These are phyloP conservation scores for Globisporangium radiosum DNA, from an alignment of 352 stramenopile genomes.

Conservation along the genomic window DNA sequence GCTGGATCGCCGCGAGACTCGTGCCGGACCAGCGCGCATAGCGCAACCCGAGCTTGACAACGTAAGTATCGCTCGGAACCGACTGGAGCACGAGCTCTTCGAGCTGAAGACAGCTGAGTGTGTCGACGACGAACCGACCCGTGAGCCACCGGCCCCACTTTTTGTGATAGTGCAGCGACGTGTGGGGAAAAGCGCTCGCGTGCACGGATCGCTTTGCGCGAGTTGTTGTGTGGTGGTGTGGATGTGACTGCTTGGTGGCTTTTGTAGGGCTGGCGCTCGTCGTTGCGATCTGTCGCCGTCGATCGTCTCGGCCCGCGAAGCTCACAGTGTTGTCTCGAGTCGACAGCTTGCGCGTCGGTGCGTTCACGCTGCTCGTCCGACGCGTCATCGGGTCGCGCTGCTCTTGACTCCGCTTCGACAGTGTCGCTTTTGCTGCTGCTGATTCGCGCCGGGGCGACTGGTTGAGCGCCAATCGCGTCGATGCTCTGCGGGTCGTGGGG, in stretches of 20 bases:
- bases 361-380: slow-evolving; percentile 1
- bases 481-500: not conserved
- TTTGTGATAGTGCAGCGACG: slow-evolving; percentile 34
- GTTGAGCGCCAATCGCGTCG: too few relatives aligned
- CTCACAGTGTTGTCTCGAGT: not conserved
- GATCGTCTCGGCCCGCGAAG: too few relatives aligned
- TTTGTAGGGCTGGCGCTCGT: not conserved
- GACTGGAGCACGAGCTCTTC: slow-evolving; percentile 54
- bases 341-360: not conserved
- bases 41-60: slow-evolving; percentile 52
- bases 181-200: not conserved
- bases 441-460: not conserved
- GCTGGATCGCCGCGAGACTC: slow-evolving; percentile 41
- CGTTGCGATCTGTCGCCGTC: not conserved
- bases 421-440: not conserved
- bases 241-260: not conserved
- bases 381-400: not conserved
- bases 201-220: slow-evolving; percentile 1
- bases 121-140: slow-evolving; percentile 48
- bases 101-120: slow-evolving; percentile 55
- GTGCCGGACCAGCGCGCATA: slow-evolving; percentile 49
- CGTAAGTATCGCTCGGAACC: slow-evolving; percentile 26
- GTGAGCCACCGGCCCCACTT: slow-evolving; percentile 54
- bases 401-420: not conserved
- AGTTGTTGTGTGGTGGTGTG: not conserved